Conservation (phyloP, 805 yeast genomes). For the Yueomyces sp. region DNA sequence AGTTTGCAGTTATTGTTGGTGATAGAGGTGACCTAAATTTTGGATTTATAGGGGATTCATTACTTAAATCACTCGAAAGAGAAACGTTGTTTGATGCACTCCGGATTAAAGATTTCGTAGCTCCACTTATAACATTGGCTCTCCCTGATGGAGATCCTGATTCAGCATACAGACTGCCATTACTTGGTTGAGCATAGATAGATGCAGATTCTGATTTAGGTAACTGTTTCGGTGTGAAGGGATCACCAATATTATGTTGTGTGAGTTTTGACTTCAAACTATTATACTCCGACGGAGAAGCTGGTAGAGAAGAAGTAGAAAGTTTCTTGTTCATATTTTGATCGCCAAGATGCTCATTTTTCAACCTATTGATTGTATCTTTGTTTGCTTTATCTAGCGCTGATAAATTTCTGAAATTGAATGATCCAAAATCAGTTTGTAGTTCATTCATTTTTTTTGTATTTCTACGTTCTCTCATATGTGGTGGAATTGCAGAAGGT, state of each 20-base stretch:
- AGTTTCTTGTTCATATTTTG: constrained; percentile 19
- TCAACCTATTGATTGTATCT: constrained; percentile 77
- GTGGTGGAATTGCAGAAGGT: constrained; percentile 39
- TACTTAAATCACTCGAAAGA: constrained; percentile 7
- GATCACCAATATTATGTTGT: constrained; percentile 7
- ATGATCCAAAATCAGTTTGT: constrained; percentile 76
- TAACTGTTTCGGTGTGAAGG: constrained; percentile 7
- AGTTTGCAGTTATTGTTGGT: constrained; percentile 7
- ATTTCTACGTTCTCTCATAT: constrained; percentile 57
- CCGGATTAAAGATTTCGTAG: constrained; percentile 2
- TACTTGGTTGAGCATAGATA: constrained; percentile 18
- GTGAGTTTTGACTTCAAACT: constrained; percentile 7
- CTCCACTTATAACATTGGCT: constrained; percentile 7
- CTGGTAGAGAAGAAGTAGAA: constrained; percentile 24
- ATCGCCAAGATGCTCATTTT: constrained; percentile 57
- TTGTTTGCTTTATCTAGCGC: constrained; percentile 89
- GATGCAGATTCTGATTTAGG: constrained; percentile 16
- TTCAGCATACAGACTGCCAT: constrained; percentile 12
- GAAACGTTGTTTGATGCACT: background rate
- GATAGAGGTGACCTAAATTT: constrained; percentile 20
- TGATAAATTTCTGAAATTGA: constrained; percentile 76
- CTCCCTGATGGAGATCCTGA: constrained; percentile 9
- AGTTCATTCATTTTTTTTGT: constrained; percentile 54
- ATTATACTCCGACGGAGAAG: constrained; percentile 24
- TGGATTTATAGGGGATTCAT: constrained; percentile 11